phyloP scores from a whole-genome alignment of 768 basidiomycete genomes.

The Coprinopsis strossmayeri region DNA sequence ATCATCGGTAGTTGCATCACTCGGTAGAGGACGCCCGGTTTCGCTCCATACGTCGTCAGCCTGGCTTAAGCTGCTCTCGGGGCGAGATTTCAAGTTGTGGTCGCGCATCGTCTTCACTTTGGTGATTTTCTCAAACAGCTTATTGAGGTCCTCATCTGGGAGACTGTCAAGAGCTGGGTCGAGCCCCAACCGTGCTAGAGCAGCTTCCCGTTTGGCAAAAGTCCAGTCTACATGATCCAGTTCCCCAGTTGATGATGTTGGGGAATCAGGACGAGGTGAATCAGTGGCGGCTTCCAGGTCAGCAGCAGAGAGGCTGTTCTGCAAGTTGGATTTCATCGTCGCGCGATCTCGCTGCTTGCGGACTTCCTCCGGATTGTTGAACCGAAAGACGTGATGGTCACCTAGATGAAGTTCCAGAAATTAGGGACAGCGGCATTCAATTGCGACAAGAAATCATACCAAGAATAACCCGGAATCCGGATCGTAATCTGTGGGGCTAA shows the following conservation, averaged over 20 bases:
- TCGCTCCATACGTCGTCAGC: constrained; percentile 89
- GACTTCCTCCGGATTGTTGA: constrained; percentile 93
- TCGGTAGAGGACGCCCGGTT: constrained; percentile 70
- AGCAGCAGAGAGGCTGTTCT: constrained; percentile 55
- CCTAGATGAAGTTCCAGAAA: constrained; percentile 35
- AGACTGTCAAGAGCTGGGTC: constrained; percentile 90
- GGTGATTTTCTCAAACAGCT: constrained; percentile 89
- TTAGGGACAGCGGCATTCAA: constrained; percentile 4
- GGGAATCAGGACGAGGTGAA: constrained; percentile 74
- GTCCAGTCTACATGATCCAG: constrained; percentile 87
- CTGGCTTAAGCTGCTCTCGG: constrained; percentile 85
- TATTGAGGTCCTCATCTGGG: constrained; percentile 92
- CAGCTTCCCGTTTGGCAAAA: constrained; percentile 94
- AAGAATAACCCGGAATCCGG: constrained; percentile 94
- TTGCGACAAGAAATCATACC: constrained; percentile 43
- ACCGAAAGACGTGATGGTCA: constrained; percentile 96
- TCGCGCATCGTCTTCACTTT: constrained; percentile 86
- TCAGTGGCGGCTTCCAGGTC: constrained; percentile 55
- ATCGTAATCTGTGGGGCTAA: constrained; percentile 77
- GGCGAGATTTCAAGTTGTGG: constrained; percentile 71
- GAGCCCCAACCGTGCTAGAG: constrained; percentile 75
- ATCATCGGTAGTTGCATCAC: constrained; percentile 79
- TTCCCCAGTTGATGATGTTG: constrained; percentile 60
- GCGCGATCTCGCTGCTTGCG: constrained; percentile 85
- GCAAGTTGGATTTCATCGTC: constrained; percentile 62